A percentile compares a stretch with the other conserved stretches of the same genome.
phyloP scores from a whole-genome alignment of 2,329 filamentous ascomycete species.

The Claviceps lovelessii region DNA sequence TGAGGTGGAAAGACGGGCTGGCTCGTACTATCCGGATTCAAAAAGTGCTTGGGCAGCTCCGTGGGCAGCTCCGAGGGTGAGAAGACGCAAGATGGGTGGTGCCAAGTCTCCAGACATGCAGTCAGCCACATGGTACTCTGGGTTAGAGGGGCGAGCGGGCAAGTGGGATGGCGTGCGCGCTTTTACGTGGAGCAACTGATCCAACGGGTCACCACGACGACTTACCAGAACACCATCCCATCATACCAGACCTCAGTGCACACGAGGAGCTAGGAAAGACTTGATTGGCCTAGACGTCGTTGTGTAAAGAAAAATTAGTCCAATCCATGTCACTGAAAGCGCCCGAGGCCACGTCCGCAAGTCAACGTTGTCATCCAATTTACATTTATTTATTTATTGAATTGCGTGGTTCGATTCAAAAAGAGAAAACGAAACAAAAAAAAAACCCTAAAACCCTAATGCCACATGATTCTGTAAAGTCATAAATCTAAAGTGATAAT shows the following conservation, averaged over 20 bases:
- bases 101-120: background rate
- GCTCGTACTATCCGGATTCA: background rate
- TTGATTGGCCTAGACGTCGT: too few species aligned
- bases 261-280: too few species aligned
- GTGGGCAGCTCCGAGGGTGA: background rate
- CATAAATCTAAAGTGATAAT: conserved; percentile 4
- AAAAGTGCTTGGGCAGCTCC: background rate
- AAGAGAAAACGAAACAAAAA: background rate
- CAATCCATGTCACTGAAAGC: background rate
- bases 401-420: background rate
- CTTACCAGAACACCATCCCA: too few species aligned
- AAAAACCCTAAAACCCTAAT: background rate
- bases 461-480: conserved; percentile 3
- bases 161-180: too few species aligned
- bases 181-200: too few species aligned
- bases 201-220: too few species aligned
- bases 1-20: background rate
- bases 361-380: background rate
- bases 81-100: background rate
- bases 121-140: too few species aligned
- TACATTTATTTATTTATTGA: background rate
- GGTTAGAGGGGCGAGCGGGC: too few species aligned
- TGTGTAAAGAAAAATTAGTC: too few species aligned
- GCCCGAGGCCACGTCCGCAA: background rate
- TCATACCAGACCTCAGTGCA: too few species aligned